Conservation (phyloP, 192 early-diverging fungal species). For the Chytriomyces confervae region DNA sequence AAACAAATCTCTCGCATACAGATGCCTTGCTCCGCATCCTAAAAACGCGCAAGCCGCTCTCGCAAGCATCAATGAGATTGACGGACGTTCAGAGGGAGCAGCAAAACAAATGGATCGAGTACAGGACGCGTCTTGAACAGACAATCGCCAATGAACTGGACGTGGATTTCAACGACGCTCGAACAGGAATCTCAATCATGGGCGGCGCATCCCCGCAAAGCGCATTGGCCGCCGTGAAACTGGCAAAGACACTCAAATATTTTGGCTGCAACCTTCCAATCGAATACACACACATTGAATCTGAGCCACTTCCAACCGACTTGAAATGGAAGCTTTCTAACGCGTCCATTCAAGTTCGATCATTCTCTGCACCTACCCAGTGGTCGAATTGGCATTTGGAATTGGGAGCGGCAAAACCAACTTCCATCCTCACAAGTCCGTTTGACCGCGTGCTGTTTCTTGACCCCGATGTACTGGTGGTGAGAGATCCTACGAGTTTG, state of each 20-base stretch:
- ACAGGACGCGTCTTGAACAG: too few species aligned
- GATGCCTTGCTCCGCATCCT: too few species aligned
- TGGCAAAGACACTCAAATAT: not conserved
- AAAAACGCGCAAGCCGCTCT: too few species aligned
- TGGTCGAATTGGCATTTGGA: not conserved
- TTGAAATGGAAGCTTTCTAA: not conserved
- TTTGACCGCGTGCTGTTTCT: slow-evolving; percentile 7
- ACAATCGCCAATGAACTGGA: too few species aligned
- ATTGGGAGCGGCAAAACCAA: slow-evolving; percentile 14
- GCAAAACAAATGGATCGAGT: too few species aligned
- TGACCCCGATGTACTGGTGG: slow-evolving; percentile 5
- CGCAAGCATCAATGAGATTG: too few species aligned
- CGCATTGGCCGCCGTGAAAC: too few species aligned
- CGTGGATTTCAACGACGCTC: too few species aligned
- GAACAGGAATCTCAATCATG: too few species aligned
- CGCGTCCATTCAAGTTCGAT: not conserved
- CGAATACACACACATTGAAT: slow-evolving; percentile 18
- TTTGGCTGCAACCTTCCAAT: slow-evolving; percentile 5
- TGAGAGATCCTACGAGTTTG: not conserved
- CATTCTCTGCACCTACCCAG: slow-evolving; percentile 5
- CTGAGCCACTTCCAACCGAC: not conserved
- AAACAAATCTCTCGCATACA: too few species aligned
- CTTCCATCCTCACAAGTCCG: slow-evolving; percentile 13
- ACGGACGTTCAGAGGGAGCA: too few species aligned
- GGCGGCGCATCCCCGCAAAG: too few species aligned